A percentile compares a stretch with the other conserved stretches of the same genome.
Evolutionary conservation across 2,329 filamentous ascomycete genomes (phyloP).

Genomic region (Nothomitra cinnamomea): DNA sequence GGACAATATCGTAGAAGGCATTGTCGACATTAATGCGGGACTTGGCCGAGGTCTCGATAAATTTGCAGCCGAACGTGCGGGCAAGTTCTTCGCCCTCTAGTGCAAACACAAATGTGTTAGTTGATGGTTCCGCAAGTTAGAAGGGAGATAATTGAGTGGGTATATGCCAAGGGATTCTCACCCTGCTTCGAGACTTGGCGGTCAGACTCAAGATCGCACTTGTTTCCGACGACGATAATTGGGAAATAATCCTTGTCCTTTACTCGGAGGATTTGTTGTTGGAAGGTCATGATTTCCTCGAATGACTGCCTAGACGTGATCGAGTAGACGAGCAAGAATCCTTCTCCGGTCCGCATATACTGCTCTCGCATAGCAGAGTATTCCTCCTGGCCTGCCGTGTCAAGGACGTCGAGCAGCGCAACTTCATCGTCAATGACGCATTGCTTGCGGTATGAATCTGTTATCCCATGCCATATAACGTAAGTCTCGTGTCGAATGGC

Average conservation of each 20-base stretch:
- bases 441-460: conserved; percentile 99
- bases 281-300: conserved; percentile 96
- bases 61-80: conserved; percentile 82
- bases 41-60: conserved; percentile 98
- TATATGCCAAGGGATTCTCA: conserved; percentile 27
- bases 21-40: conserved; percentile 96
- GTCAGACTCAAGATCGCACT: conserved; percentile 92
- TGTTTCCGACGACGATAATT: conserved; percentile 97
- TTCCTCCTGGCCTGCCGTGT: conserved; percentile 96
- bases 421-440: conserved; percentile 98
- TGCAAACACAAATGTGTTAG: not conserved
- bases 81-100: conserved; percentile 82
- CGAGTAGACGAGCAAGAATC: conserved; percentile 93
- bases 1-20: conserved; percentile 95
- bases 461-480: conserved; percentile 6
- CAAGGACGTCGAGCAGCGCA: conserved; percentile 89
- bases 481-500: conserved; percentile 9
- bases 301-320: conserved; percentile 96
- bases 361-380: conserved; percentile 99
- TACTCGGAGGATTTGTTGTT: conserved; percentile 94
- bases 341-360: conserved; percentile 98
- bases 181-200: conserved; percentile 84
- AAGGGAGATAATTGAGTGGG: not conserved
- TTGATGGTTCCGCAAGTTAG: not conserved
- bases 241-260: conserved; percentile 99